Evolutionary conservation across 805 yeast genomes (phyloP), one percentile per base, ranked within the genome.

Genomic region (Starmerella khaoyaiensis): DNA sequence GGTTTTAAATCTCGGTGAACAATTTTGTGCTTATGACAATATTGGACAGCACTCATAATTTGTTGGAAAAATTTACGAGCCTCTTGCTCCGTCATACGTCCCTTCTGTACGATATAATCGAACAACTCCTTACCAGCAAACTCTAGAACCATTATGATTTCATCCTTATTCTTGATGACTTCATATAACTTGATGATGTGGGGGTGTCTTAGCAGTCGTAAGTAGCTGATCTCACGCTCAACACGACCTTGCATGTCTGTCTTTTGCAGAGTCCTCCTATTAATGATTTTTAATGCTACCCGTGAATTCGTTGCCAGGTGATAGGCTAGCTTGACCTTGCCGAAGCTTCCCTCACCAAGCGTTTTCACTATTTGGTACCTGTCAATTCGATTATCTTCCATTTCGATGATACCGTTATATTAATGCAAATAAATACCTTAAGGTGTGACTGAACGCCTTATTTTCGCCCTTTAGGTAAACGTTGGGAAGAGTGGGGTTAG

Each of bases 1-100:
- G 98, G 98, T 58, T 90, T 90, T 58, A 90, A 70, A 62, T 90
- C 98, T 51, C 98, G 69, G 57, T 86, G 97, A 29, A 86, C 97
- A 62, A 86, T 86, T 63, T 86, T 87, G 60, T 86, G 95, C 42
- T 93, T 71, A 60, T 86, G 97, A 55, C 97, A 86, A 62, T 87
- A 87, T 53, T 84, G 95, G 3, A 86, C 94, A 5, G 97, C 97
- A 32, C 93, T 84, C 40, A 87, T 83, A 33, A 87, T 87, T 59
- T 87, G 97, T 59, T 87, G 97, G 61, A 87, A 87, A 53, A 87
- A 87, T 43, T 95, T 65, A 40, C 96, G 67, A 0, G 93, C 96
- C 57, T 86, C 94, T 45, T 72, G 72, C 59, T 87, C 97, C 27
- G 76, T 74, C 94, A 86, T 79, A 52, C 80, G 76, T 25, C 94